phyloP scores from a whole-genome alignment of 1,139 yeast genomes.

The Pneumocystis wakefieldiae region DNA sequence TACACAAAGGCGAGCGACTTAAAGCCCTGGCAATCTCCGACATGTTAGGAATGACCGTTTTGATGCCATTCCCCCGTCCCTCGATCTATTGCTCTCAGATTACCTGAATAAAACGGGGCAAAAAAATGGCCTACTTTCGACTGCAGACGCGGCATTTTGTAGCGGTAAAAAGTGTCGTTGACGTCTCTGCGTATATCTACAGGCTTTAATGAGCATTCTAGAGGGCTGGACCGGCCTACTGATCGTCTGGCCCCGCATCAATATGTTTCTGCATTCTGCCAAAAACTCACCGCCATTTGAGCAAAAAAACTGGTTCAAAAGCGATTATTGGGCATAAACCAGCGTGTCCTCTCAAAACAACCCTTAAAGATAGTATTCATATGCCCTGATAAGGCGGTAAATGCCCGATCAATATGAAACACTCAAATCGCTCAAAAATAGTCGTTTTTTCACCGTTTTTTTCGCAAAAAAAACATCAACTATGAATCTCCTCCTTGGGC shows the following conservation, averaged over 20 bases:
- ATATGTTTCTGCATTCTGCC: not conserved
- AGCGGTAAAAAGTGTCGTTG: conserved; percentile 96
- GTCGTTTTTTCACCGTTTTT: not conserved
- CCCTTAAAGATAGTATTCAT: not conserved
- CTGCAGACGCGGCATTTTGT: conserved; percentile 95
- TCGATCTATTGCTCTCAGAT: conserved; percentile 37
- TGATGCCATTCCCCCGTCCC: conserved; percentile 98
- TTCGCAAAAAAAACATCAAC: not conserved
- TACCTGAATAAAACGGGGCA: not conserved
- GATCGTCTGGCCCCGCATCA: not conserved
- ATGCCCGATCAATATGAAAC: not conserved
- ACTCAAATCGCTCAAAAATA: not conserved
- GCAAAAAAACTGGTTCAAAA: not conserved
- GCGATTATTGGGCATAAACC: not conserved
- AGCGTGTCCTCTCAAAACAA: not conserved
- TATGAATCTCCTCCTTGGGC: too few relatives aligned
- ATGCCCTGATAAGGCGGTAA: not conserved
- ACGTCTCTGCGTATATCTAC: conserved; percentile 80
- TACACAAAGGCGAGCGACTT: conserved; percentile 70
- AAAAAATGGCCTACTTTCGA: conserved; percentile 35
- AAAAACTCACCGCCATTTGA: not conserved
- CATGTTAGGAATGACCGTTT: conserved; percentile 81
- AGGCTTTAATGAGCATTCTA: not conserved
- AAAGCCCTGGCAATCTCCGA: conserved; percentile 90
- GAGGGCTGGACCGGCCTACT: not conserved